Evolutionary conservation across 306 rosid genomes (phyloP).

Genomic region (Spatholobus suberectus): DNA sequence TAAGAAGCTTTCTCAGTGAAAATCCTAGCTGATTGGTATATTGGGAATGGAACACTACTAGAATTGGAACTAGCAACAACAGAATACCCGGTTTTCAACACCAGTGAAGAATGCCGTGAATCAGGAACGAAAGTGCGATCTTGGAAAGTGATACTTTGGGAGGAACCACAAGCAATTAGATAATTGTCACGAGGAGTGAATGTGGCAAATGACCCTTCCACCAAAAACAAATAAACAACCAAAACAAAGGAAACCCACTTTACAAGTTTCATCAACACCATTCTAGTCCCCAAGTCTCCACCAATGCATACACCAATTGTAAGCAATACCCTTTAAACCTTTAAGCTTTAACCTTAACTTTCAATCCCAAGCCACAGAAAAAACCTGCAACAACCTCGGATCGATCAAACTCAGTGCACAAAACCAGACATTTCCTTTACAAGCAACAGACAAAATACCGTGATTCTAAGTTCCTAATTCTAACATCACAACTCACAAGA

Average conservation of each 20-base stretch:
- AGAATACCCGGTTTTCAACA: slow-evolving; percentile 62
- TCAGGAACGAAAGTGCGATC: slow-evolving; percentile 83
- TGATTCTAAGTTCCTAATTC: slow-evolving; percentile 6
- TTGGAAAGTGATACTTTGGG: slow-evolving; percentile 66
- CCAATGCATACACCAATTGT: slow-evolving; percentile 36
- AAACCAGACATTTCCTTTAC: slow-evolving; percentile 39
- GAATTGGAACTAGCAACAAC: slow-evolving; percentile 62
- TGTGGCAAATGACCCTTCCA: slow-evolving; percentile 57
- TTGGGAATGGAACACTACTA: slow-evolving; percentile 61
- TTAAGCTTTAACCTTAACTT: slow-evolving; percentile 36
- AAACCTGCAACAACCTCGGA: slow-evolving; percentile 50
- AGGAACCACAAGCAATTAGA: slow-evolving; percentile 84
- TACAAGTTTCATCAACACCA: slow-evolving; percentile 58
- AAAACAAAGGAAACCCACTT: slow-evolving; percentile 54
- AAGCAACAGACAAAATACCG: slow-evolving; percentile 28
- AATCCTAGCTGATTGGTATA: slow-evolving; percentile 80
- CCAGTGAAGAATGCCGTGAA: slow-evolving; percentile 63
- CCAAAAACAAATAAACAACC: slow-evolving; percentile 48
- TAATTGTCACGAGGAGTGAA: slow-evolving; percentile 75
- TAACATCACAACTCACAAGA: slow-evolving; percentile 7
- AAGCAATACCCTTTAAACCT: background rate
- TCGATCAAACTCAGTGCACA: slow-evolving; percentile 43
- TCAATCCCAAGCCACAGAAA: slow-evolving; percentile 41
- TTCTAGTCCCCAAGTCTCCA: slow-evolving; percentile 8
- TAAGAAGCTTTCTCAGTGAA: slow-evolving; percentile 68